Percentiles rank a stretch among this genome's conserved stretches.
These are phyloP conservation scores for Teunomyces funiuensis DNA, from an alignment of 805 yeast genomes.

Conservation along the genomic window DNA sequence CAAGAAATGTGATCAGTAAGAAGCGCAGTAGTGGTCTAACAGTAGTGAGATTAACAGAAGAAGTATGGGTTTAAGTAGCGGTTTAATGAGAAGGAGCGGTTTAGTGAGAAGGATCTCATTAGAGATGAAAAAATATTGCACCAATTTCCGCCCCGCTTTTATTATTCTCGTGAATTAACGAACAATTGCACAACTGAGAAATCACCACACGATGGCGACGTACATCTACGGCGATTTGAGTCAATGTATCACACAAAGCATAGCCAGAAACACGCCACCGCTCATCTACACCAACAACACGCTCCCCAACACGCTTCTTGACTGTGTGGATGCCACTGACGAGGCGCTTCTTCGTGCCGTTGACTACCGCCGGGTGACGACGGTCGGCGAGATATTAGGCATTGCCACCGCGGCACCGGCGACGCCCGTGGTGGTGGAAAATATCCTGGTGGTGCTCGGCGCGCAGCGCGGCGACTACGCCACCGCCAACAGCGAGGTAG, in stretches of 20 bases:
- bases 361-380: constrained; percentile 10
- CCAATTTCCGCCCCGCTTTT: too few relatives aligned
- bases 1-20: too few relatives aligned
- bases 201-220: not conserved
- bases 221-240: not conserved
- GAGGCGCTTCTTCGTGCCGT: constrained; percentile 7
- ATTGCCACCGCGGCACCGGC: not conserved
- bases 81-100: too few relatives aligned
- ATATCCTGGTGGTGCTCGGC: constrained; percentile 8
- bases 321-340: not conserved
- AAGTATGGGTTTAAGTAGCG: not conserved
- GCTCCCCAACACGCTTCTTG: constrained; percentile 11
- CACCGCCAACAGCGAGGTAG: constrained; percentile 11
- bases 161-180: too few relatives aligned
- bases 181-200: too few relatives aligned
- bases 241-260: not conserved
- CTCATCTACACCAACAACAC: constrained; percentile 9
- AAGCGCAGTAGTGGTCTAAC: too few relatives aligned
- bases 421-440: constrained; percentile 9
- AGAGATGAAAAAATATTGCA: too few relatives aligned
- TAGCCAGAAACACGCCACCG: not conserved
- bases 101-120: too few relatives aligned
- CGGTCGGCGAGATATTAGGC: not conserved
- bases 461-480: constrained; percentile 4
- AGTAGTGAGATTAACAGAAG: not conserved